Evolutionary conservation across 441 rosid species (phyloP), one percentile per base, ranked within the genome.

Genomic region (Melastoma candidum): DNA sequence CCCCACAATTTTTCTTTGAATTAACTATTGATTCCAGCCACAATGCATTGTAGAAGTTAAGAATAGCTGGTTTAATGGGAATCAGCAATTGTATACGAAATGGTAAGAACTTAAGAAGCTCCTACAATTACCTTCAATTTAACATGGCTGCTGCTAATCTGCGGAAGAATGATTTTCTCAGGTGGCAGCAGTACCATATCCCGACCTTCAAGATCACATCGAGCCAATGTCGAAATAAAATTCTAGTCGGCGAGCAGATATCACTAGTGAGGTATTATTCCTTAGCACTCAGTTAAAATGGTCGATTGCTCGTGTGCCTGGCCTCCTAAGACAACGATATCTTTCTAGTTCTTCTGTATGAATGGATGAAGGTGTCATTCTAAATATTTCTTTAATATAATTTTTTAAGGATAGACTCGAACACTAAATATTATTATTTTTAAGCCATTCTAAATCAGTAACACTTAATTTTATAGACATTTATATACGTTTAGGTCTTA

Each of bases 151-250:
- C 41, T 1, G 8, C 41, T 36, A 36, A 36, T 9, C 41, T 36
- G 41, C 41, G 8, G 17, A 14, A 29, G 14, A 8, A 52, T 27
- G 56, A 17, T 49, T 64, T 57, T 63, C 17, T 47, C 73, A 93
- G 97, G 98, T 89, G 96, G 97, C 99, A 97, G 12, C 88, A 81
- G 60, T 67, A 57, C 55, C 57, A 45, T 43, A 74, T 93, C 65
- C 99, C 97, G 0, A 57, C 84, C 22, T 89, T 93, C 76, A 83
- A 63, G 66, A 65, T 93, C 58, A 64, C 62, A 8, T 54, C 66
- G 25, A 59, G 74, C 46, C 60, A 82, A 59, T 75, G 93, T 62
- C 68, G 86, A 68, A 81, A 83, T 63, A 86, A 72, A 68, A 65
- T 73, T n/a, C 76, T 70, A 52, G 68, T 84, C 7, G 77, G 87